phyloP scores from a whole-genome alignment of 768 basidiomycete genomes.

The Dacryopinax primogenitus region DNA sequence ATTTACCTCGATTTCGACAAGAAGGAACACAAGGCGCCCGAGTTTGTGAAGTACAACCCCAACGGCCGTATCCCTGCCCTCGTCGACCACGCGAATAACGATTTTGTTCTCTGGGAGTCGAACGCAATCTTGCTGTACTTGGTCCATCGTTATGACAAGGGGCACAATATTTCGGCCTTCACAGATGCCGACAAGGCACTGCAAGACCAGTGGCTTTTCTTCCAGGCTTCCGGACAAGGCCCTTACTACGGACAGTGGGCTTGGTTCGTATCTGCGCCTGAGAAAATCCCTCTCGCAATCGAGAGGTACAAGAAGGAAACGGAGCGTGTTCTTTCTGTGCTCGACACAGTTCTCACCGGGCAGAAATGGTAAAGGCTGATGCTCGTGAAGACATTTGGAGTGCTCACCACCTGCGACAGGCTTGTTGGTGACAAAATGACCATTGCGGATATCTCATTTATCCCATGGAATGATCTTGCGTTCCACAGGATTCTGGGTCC shows the following conservation, averaged over 20 bases:
- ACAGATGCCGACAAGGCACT: conserved; percentile 14
- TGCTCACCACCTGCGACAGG: not conserved
- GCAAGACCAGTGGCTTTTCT: conserved; percentile 18
- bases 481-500: not conserved
- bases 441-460: conserved; percentile 19
- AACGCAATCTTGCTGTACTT: conserved; percentile 19
- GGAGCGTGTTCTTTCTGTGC: conserved; percentile 17
- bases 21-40: conserved; percentile 15
- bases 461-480: conserved; percentile 10
- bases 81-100: conserved; percentile 18
- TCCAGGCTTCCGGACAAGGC: conserved; percentile 17
- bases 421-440: conserved; percentile 17
- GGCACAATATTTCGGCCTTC: conserved; percentile 16
- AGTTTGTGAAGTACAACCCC: conserved; percentile 13
- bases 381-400: too few species aligned
- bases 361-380: conserved; percentile 12
- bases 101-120: conserved; percentile 18
- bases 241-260: conserved; percentile 18
- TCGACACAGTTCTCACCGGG: conserved; percentile 17
- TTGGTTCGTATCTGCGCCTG: conserved; percentile 19
- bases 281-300: conserved; percentile 13
- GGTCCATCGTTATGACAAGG: conserved; percentile 16
- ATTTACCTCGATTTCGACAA: conserved; percentile 17
- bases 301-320: conserved; percentile 18
- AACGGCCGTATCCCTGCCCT: conserved; percentile 18